These are phyloP conservation scores for Cucurbita pepo DNA, from an alignment of 306 rosid species.

Conservation along the genomic window DNA sequence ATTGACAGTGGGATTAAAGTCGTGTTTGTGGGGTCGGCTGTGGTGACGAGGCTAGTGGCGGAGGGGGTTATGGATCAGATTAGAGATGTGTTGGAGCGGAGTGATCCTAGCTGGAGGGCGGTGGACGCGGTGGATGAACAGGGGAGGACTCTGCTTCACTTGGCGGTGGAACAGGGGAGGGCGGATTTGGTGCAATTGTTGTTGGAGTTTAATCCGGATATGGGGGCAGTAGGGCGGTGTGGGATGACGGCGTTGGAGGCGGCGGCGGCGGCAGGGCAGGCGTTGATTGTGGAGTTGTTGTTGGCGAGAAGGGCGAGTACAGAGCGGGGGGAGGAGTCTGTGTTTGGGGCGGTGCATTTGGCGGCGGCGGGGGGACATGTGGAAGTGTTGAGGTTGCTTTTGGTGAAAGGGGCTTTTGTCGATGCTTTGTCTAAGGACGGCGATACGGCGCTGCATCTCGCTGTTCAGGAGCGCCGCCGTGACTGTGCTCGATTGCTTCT, in stretches of 20 bases:
- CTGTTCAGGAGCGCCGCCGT: constrained; percentile 33
- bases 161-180: constrained; percentile 35
- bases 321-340: constrained; percentile 29
- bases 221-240: constrained; percentile 23
- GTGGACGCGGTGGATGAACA: constrained; percentile 29
- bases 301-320: constrained; percentile 47
- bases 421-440: constrained; percentile 44
- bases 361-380: constrained; percentile 46
- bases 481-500: constrained; percentile 50
- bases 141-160: constrained; percentile 52
- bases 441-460: constrained; percentile 58
- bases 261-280: constrained; percentile 33
- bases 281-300: constrained; percentile 60
- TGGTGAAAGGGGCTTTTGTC: constrained; percentile 49
- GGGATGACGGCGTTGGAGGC: constrained; percentile 55
- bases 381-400: constrained; percentile 57
- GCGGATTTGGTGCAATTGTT: constrained; percentile 59
- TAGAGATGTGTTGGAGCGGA: constrained; percentile 47
- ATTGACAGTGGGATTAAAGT: constrained; percentile 54
- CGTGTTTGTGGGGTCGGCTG: constrained; percentile 54
- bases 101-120: constrained; percentile 46
- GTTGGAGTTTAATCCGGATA: constrained; percentile 50
- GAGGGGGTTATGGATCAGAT: constrained; percentile 52
- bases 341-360: constrained; percentile 42
- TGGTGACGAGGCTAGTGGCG: constrained; percentile 35